Conservation (phyloP, 257 asterid species). For the Solanum megistacrolobum region DNA sequence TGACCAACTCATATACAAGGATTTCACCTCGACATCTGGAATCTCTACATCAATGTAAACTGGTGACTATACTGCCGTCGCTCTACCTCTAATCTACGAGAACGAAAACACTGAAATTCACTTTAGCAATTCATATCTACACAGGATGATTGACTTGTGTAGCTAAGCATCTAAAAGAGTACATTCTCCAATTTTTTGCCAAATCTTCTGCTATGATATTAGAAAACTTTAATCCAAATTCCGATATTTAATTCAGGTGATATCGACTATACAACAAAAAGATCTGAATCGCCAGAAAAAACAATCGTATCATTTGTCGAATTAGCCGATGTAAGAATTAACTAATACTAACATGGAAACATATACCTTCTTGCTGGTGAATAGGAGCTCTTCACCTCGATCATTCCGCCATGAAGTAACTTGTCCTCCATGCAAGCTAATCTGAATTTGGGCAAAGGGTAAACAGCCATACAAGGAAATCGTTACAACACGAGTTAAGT, state of each 20-base stretch:
- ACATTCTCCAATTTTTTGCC: not conserved
- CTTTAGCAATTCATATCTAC: not conserved
- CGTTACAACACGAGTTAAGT: not conserved
- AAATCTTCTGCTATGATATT: not conserved
- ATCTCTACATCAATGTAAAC: not conserved
- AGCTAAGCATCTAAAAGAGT: not conserved
- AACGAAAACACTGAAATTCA: not conserved
- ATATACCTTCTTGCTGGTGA: constrained; percentile 84
- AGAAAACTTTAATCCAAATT: not conserved
- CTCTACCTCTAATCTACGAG: not conserved
- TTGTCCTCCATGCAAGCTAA: constrained; percentile 83
- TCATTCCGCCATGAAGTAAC: constrained; percentile 85
- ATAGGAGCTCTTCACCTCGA: constrained; percentile 84
- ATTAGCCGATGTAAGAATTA: not conserved
- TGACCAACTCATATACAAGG: not conserved
- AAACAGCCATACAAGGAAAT: not conserved
- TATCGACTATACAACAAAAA: not conserved
- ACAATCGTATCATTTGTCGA: not conserved
- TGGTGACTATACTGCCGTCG: not conserved
- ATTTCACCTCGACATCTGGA: not conserved
- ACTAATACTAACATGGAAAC: not conserved
- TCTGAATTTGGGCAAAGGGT: constrained; percentile 28
- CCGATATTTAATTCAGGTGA: not conserved
- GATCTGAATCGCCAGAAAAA: not conserved
- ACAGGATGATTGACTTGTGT: not conserved